Base-by-base conservation (phyloP, 257 asterid genomes). In the Dorcoceras hygrometricum region DNA sequence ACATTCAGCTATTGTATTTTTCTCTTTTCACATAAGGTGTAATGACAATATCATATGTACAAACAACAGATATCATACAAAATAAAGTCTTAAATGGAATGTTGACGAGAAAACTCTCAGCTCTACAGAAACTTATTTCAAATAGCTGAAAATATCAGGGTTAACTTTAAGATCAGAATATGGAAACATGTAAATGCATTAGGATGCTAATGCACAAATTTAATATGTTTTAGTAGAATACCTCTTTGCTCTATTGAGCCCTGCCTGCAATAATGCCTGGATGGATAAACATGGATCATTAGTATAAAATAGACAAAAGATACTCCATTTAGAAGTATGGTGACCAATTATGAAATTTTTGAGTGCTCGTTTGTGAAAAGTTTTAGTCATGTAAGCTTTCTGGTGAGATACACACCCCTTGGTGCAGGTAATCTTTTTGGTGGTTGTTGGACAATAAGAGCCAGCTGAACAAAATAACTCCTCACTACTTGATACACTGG, bases 261-360 rank as follows among this genome's bases (percentile, higher is more conserved):
- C 82, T 76, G 88, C 87, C 88, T 77, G 86, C 99, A 94, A 78
- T 88, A 94, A 82, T 88, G 86, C 66, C 99, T 94, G 99, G 67
- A 81, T 74, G 73, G 46, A 65, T 20, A 57, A 73, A 59, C 28
- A 32, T 66, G 8, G 57, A 70, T 69, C 36, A 68, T 75, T 34
- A 74, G 70, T 69, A 69, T 23, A 70, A 50, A 29, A 28, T 51
- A 77, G 51, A 70, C 65, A 61, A 25, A 46, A 39, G n/a, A 39
- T 57, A 48, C 24, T 62, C 50, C 58, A 77, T 32, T 54, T 66
- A 24, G 4, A 66, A 60, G 25, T 50, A 60, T 71, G 66, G 70
- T 56, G 58, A 78, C 63, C 61, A 34, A 68, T 16, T 25, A 46
- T 34, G n/a, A 55, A 48, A 36, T 39, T 67, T 29, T 65, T 43